Percentiles rank a stretch among this genome's conserved stretches.
Conservation (phyloP, 2,329 filamentous ascomycete genomes). For the Dothideomycetes sp. region DNA sequence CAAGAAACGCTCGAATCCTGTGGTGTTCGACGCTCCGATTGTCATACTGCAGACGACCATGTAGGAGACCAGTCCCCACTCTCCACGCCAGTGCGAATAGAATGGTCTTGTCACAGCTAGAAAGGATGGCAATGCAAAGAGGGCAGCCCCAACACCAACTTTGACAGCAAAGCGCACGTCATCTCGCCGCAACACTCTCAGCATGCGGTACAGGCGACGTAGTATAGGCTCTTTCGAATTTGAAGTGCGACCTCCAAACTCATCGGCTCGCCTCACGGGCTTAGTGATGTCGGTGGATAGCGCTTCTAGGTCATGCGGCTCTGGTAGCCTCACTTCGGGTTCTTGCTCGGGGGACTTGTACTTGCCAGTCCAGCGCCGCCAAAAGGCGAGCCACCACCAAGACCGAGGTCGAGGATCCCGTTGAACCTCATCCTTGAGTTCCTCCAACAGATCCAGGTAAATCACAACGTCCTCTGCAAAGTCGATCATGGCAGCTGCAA, state of each 20-base stretch:
- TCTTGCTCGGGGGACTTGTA: slow-evolving; percentile 8
- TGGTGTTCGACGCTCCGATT: slow-evolving; percentile 90
- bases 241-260: slow-evolving; percentile 11
- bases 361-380: slow-evolving; percentile 34
- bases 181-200: slow-evolving; percentile 49
- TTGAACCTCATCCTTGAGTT: slow-evolving; percentile 59
- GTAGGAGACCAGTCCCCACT: slow-evolving; percentile 93
- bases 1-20: slow-evolving; percentile 72
- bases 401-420: slow-evolving; percentile 50
- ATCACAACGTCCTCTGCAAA: slow-evolving; percentile 82
- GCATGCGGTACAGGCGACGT: slow-evolving; percentile 37
- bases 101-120: slow-evolving; percentile 64
- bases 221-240: slow-evolving; percentile 10
- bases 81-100: slow-evolving; percentile 82
- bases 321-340: slow-evolving; percentile 6
- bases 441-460: slow-evolving; percentile 75
- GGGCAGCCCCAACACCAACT: slow-evolving; percentile 76
- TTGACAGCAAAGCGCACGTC: slow-evolving; percentile 77
- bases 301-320: slow-evolving; percentile 11
- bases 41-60: slow-evolving; percentile 99
- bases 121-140: slow-evolving; percentile 86
- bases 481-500: slow-evolving; percentile 81
- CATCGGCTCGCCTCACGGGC: slow-evolving; percentile 19
- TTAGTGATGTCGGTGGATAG: slow-evolving; percentile 16
- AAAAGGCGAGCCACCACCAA: slow-evolving; percentile 83